phyloP scores from a whole-genome alignment of 495 filamentous ascomycete species.

The Hypoxylon rickii region DNA sequence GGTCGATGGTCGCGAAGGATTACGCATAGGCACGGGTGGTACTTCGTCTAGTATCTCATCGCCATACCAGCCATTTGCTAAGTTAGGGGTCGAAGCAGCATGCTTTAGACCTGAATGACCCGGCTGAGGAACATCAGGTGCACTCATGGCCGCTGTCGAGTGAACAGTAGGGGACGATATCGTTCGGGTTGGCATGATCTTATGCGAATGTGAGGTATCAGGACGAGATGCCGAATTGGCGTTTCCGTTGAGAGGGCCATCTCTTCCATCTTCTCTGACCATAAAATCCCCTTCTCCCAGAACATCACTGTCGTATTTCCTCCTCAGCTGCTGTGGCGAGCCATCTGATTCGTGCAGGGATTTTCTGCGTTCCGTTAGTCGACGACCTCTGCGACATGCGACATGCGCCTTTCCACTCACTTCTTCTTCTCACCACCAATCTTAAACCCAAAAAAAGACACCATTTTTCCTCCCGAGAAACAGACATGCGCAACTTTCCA shows the following conservation, averaged over 20 bases:
- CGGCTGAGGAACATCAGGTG: conserved; percentile 40
- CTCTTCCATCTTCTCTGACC: conserved; percentile 24
- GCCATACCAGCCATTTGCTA: conserved; percentile 39
- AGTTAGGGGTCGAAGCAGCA: conserved; percentile 43
- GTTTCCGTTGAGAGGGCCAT: conserved; percentile 36
- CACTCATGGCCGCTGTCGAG: conserved; percentile 44
- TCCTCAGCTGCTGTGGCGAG: conserved; percentile 32
- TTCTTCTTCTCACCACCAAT: conserved; percentile 55
- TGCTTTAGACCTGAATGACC: conserved; percentile 39
- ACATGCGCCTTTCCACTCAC: conserved; percentile 39
- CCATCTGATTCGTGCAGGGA: conserved; percentile 29
- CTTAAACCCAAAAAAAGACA: conserved; percentile 56
- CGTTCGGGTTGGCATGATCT: conserved; percentile 22
- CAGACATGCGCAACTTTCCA: conserved; percentile 17
- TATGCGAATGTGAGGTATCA: conserved; percentile 38
- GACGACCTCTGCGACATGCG: neutral
- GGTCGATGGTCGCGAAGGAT: conserved; percentile 34
- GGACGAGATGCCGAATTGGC: conserved; percentile 37
- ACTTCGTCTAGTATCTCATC: conserved; percentile 35
- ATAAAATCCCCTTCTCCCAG: conserved; percentile 39
- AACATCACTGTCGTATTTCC: conserved; percentile 38
- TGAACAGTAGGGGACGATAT: conserved; percentile 37
- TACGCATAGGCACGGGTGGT: conserved; percentile 33
- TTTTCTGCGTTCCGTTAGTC: conserved; percentile 40
- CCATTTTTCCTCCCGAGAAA: conserved; percentile 42